These are phyloP conservation scores for Pichiaceae sp. DNA, from an alignment of 1,139 yeast genomes.

Conservation along the genomic window DNA sequence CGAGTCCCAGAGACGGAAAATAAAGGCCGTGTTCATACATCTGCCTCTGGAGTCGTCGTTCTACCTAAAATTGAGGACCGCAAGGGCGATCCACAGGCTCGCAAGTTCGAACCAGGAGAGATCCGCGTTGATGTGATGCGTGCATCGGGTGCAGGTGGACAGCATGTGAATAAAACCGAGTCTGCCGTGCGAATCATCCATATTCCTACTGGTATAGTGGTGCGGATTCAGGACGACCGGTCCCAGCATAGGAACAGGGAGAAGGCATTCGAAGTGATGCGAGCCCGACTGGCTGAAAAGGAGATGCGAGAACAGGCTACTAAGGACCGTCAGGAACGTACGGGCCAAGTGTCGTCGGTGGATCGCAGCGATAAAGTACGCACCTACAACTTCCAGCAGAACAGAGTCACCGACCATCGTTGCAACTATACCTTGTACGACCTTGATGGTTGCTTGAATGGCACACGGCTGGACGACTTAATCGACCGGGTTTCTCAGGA, in stretches of 20 bases:
- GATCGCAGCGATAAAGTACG: conserved; percentile 90
- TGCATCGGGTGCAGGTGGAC: conserved; percentile 97
- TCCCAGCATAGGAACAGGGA: conserved; percentile 95
- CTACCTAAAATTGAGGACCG: conserved; percentile 68
- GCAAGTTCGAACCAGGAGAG: conserved; percentile 79
- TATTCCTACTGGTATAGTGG: conserved; percentile 83
- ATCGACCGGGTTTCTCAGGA: conserved; percentile 43
- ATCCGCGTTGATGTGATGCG: conserved; percentile 92
- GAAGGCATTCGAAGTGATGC: conserved; percentile 76
- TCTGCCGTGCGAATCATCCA: conserved; percentile 94
- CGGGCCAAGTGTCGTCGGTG: conserved; percentile 80
- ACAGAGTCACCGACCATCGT: conserved; percentile 88
- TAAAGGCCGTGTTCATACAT: conserved; percentile 91
- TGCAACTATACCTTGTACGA: conserved; percentile 76
- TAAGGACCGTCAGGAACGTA: conserved; percentile 59
- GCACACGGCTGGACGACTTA: conserved; percentile 57
- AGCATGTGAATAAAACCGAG: conserved; percentile 96
- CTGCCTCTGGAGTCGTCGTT: conserved; percentile 93
- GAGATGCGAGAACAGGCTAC: conserved; percentile 61
- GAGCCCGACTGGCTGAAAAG: conserved; percentile 77
- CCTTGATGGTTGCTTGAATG: conserved; percentile 71
- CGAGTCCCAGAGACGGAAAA: conserved; percentile 89
- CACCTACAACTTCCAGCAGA: conserved; percentile 89
- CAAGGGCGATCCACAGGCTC: conserved; percentile 39
- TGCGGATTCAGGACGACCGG: conserved; percentile 88